phyloP scores from a whole-genome alignment of 2,329 filamentous ascomycete species.

The Ophiocordyceps camponoti-floridani region DNA sequence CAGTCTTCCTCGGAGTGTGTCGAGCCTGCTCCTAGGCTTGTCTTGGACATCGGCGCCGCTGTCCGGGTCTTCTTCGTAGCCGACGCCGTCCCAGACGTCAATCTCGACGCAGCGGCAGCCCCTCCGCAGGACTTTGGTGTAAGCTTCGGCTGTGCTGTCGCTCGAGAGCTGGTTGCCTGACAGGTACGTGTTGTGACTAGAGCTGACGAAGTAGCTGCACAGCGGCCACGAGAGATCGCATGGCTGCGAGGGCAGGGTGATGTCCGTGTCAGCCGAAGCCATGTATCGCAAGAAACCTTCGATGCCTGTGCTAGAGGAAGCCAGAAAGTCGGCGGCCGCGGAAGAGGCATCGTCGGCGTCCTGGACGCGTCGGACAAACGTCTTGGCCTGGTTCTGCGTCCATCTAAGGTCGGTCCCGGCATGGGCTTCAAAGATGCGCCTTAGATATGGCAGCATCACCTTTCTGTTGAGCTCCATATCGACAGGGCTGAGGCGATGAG shows the following conservation, averaged over 20 bases:
- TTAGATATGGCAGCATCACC: constrained; percentile 21
- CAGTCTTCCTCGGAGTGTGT: constrained; percentile 42
- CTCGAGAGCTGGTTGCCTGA: constrained; percentile 77
- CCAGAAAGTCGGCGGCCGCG: constrained; percentile 9
- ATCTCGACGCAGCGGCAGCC: constrained; percentile 88
- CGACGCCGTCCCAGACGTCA: constrained; percentile 85
- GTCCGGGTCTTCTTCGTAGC: constrained; percentile 48
- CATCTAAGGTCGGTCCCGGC: constrained; percentile 23
- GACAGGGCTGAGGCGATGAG: neutral
- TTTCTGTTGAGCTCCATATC: constrained; percentile 17
- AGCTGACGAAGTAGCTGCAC: constrained; percentile 84
- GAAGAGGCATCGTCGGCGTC: constrained; percentile 16
- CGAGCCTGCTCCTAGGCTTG: constrained; percentile 39
- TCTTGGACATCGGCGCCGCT: constrained; percentile 26
- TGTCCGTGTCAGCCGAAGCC: constrained; percentile 27
- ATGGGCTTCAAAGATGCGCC: constrained; percentile 26
- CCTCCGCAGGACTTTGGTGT: constrained; percentile 65
- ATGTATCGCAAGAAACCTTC: constrained; percentile 36
- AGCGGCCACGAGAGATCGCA: constrained; percentile 55
- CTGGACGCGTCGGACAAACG: constrained; percentile 29
- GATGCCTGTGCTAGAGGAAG: constrained; percentile 22
- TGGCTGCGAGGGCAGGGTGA: constrained; percentile 19
- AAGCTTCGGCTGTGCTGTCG: constrained; percentile 72
- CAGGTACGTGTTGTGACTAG: constrained; percentile 89
- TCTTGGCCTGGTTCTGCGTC: constrained; percentile 23